These are phyloP conservation scores for Calonectria crousiana DNA, from an alignment of 2,329 filamentous ascomycete species.

Conservation along the genomic window DNA sequence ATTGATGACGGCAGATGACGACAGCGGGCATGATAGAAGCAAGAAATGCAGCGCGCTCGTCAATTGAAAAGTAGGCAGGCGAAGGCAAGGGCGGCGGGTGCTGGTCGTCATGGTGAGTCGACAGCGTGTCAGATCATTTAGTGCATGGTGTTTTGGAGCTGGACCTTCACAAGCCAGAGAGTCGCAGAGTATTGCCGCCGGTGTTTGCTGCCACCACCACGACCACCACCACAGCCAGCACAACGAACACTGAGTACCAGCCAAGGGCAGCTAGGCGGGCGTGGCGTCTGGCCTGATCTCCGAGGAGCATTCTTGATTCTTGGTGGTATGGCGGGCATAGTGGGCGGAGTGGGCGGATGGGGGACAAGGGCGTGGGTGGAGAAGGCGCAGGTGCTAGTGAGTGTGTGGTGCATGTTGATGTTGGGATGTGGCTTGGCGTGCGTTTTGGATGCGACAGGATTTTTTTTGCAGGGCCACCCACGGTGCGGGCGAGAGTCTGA, in stretches of 20 bases:
- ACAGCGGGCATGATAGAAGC: neutral
- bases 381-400: neutral
- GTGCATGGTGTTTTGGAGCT: neutral
- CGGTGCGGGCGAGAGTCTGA: conserved; percentile 3
- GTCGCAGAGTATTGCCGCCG: neutral
- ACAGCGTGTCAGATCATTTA: neutral
- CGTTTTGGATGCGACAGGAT: conserved; percentile 8
- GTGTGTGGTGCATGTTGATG: conserved; percentile 14
- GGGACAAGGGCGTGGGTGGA: neutral
- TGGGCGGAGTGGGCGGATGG: conserved; percentile 6
- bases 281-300: conserved; percentile 19
- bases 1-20: neutral
- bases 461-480: conserved; percentile 4
- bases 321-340: conserved; percentile 17
- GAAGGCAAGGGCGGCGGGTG: neutral
- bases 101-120: conserved; percentile 17
- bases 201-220: neutral
- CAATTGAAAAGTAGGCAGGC: neutral
- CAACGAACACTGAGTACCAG: neutral
- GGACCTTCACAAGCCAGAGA: neutral
- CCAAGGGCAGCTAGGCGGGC: neutral
- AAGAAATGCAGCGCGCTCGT: neutral
- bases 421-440: conserved; percentile 5
- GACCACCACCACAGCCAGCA: neutral
- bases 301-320: conserved; percentile 6